A percentile compares a stretch with the other conserved stretches of the same genome.
Conservation (phyloP, 345 rosid genomes). For the Bruguiera sexangula region DNA sequence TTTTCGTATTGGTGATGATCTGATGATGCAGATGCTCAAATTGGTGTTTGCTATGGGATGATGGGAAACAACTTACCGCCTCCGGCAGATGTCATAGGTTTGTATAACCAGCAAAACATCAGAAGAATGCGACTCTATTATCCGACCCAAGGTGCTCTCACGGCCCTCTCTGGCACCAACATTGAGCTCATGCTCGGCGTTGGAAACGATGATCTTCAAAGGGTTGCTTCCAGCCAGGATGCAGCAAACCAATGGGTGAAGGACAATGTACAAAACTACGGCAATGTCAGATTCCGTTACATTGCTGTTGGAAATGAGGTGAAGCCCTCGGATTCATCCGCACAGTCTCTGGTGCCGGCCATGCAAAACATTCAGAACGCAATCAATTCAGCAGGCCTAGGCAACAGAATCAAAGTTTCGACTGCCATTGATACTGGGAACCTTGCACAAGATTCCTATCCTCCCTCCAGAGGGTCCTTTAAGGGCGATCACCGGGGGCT, state of each 20-base stretch:
- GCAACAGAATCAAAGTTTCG: slow-evolving; percentile 40
- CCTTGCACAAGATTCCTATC: slow-evolving; percentile 21
- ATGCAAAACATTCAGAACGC: slow-evolving; percentile 32
- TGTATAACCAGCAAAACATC: slow-evolving; percentile 44
- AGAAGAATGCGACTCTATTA: slow-evolving; percentile 46
- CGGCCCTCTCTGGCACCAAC: slow-evolving; percentile 33
- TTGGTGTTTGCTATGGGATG: slow-evolving; percentile 74
- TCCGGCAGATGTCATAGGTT: slow-evolving; percentile 40
- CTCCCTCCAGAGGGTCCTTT: slow-evolving; percentile 43
- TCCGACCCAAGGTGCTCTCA: slow-evolving; percentile 29
- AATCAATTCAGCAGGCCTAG: slow-evolving; percentile 30
- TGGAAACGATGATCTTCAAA: slow-evolving; percentile 29
- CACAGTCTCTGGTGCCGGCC: slow-evolving; percentile 37
- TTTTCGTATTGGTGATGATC: neutral
- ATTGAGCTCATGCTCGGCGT: slow-evolving; percentile 40
- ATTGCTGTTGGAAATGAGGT: slow-evolving; percentile 45
- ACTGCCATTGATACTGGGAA: slow-evolving; percentile 32
- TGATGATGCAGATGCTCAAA: slow-evolving; percentile 41
- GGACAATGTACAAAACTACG: slow-evolving; percentile 27
- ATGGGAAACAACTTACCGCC: slow-evolving; percentile 48
- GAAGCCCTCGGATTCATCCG: slow-evolving; percentile 17
- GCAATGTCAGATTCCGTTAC: slow-evolving; percentile 14
- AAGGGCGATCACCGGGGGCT: slow-evolving; percentile 13
- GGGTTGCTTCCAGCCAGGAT: slow-evolving; percentile 35
- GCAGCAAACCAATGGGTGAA: slow-evolving; percentile 40